Conservation (phyloP, 805 yeast genomes). For the Zygosaccharomyces siamensis region DNA sequence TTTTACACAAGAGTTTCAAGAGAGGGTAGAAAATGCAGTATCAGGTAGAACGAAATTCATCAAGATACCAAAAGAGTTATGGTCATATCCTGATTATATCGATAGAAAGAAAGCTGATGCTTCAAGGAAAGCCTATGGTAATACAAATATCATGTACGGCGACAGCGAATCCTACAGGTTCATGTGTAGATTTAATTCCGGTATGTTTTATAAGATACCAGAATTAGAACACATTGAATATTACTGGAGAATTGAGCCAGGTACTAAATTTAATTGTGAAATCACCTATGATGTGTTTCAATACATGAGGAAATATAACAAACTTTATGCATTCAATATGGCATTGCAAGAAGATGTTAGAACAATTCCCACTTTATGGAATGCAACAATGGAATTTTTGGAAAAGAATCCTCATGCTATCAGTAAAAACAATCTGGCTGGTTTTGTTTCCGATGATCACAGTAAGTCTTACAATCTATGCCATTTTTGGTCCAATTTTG, state of each 20-base stretch:
- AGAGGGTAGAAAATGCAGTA: constrained; percentile 48
- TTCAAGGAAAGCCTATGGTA: constrained; percentile 75
- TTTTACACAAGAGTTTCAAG: constrained; percentile 65
- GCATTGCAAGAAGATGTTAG: constrained; percentile 70
- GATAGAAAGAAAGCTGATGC: constrained; percentile 42
- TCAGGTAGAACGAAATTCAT: constrained; percentile 70
- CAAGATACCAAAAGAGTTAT: constrained; percentile 47
- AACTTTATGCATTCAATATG: constrained; percentile 82
- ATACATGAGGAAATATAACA: constrained; percentile 64
- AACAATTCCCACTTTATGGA: constrained; percentile 77
- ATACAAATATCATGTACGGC: constrained; percentile 73
- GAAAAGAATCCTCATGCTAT: constrained; percentile 32
- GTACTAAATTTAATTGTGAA: constrained; percentile 84
- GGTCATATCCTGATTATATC: constrained; percentile 58
- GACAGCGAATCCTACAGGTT: constrained; percentile 77
- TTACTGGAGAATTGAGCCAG: constrained; percentile 97
- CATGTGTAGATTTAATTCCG: constrained; percentile 90
- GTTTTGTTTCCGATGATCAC: constrained; percentile 50
- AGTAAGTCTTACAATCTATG: constrained; percentile 69
- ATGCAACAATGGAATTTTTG: constrained; percentile 63
- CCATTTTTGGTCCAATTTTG: constrained; percentile 93
- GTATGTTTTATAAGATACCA: constrained; percentile 75
- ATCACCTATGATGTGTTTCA: constrained; percentile 85
- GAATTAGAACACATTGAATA: constrained; percentile 67
- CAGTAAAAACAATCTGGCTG: constrained; percentile 62